Percentiles rank a stretch among this genome's conserved stretches.
phyloP scores from a whole-genome alignment of 305 asterid species.

The Withania somnifera region DNA sequence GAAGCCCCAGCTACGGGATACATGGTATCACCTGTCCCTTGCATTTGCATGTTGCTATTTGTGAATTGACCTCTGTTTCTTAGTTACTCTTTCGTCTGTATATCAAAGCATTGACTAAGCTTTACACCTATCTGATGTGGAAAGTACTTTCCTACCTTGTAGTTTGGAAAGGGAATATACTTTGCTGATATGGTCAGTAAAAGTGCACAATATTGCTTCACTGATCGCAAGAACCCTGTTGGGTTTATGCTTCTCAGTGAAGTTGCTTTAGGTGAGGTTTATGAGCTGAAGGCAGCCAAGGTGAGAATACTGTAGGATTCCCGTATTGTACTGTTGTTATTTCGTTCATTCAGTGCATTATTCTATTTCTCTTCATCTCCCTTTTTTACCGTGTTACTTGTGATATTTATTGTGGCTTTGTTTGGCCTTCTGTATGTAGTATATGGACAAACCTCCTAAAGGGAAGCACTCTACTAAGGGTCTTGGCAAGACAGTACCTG shows the following conservation, averaged over 20 bases:
- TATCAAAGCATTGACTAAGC: constrained; percentile 1
- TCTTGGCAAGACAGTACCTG: constrained; percentile 75
- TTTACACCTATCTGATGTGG: neutral
- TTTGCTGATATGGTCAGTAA: constrained; percentile 96
- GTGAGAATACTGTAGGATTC: constrained; percentile 21
- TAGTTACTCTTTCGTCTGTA: neutral
- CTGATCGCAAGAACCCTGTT: constrained; percentile 69
- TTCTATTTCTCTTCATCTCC: neutral
- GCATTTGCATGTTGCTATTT: constrained; percentile 1
- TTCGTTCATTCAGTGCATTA: neutral
- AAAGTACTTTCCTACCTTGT: constrained; percentile 10
- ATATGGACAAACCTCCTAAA: constrained; percentile 82
- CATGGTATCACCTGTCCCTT: constrained; percentile 43
- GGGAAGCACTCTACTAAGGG: constrained; percentile 96
- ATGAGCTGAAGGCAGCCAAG: constrained; percentile 68
- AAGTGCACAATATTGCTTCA: constrained; percentile 94
- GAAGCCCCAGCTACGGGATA: constrained; percentile 99
- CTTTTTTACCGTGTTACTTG: neutral
- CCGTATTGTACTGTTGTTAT: neutral
- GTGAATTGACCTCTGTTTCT: neutral
- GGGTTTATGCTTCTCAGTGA: constrained; percentile 98
- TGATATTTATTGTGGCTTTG: neutral
- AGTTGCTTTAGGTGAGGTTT: constrained; percentile 85
- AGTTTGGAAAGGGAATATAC: constrained; percentile 96
- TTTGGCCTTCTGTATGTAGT: constrained; percentile 34